A percentile compares a stretch with the other conserved stretches of the same genome.
Evolutionary conservation across 1,139 yeast genomes (phyloP).

Genomic region (Taphrina populina): DNA sequence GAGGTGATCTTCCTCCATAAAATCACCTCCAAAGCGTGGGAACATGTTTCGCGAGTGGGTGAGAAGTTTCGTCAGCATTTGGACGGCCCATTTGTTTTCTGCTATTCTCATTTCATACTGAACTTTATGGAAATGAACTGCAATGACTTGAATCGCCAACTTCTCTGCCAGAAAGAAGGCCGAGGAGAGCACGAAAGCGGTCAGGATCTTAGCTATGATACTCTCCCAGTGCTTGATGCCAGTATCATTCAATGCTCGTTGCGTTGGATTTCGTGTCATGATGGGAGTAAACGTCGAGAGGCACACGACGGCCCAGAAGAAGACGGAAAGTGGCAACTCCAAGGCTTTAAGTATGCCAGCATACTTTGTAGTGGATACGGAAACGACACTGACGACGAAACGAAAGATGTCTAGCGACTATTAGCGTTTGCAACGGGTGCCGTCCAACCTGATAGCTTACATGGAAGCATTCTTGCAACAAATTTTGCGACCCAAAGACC

Average conservation of each 20-base stretch:
- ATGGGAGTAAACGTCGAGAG: conserved; percentile 47
- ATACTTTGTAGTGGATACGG: conserved; percentile 46
- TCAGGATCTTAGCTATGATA: conserved; percentile 46
- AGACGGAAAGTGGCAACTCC: conserved; percentile 45
- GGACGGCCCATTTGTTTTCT: conserved; percentile 45
- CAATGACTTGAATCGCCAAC: conserved; percentile 46
- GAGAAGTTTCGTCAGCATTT: conserved; percentile 44
- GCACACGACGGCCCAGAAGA: conserved; percentile 38
- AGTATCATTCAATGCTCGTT: conserved; percentile 39
- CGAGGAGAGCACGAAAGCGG: conserved; percentile 46
- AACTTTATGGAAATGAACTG: conserved; percentile 49
- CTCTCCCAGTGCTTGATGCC: conserved; percentile 46
- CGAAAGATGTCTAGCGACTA: conserved; percentile 27
- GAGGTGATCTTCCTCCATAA: conserved; percentile 45
- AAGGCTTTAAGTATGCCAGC: conserved; percentile 46
- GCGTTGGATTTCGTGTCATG: conserved; percentile 44
- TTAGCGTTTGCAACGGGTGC: background rate
- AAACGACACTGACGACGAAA: conserved; percentile 44
- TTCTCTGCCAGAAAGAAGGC: conserved; percentile 47
- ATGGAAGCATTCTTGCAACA: conserved; percentile 46
- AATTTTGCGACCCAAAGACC: conserved; percentile 46
- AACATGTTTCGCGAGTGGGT: conserved; percentile 46
- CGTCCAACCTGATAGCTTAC: background rate
- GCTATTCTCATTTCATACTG: conserved; percentile 48
- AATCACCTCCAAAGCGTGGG: conserved; percentile 47